Evolutionary conservation across 2,329 filamentous ascomycete genomes (phyloP).

Genomic region (Magnaporthiopsis incrustans): DNA sequence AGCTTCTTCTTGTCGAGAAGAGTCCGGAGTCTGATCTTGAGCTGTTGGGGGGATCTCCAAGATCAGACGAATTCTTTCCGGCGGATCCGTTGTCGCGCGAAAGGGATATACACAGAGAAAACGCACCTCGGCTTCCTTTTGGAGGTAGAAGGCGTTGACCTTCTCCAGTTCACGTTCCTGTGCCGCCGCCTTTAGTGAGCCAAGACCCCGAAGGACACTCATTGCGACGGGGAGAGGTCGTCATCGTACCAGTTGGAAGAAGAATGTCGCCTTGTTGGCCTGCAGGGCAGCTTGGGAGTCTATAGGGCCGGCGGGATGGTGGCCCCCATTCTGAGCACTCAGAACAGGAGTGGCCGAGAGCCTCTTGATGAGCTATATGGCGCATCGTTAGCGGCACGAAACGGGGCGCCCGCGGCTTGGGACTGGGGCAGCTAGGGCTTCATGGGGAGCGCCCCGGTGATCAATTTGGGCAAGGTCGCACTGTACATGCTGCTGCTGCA

Average conservation of each 20-base stretch:
- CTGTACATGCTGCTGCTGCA: neutral
- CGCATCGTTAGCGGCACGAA: slow-evolving; percentile 20
- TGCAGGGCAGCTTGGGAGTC: slow-evolving; percentile 87
- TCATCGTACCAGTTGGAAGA: slow-evolving; percentile 79
- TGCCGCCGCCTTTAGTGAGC: slow-evolving; percentile 28
- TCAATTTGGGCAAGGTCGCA: neutral
- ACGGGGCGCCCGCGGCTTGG: neutral
- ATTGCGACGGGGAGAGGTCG: slow-evolving; percentile 8
- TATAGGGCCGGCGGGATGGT: slow-evolving; percentile 35
- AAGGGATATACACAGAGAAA: neutral
- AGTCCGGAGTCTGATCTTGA: slow-evolving; percentile 87
- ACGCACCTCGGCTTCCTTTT: slow-evolving; percentile 92
- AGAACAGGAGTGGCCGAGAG: slow-evolving; percentile 86
- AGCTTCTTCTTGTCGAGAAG: slow-evolving; percentile 92
- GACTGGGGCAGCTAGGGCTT: neutral
- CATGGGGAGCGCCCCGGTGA: neutral
- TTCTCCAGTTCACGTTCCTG: slow-evolving; percentile 97
- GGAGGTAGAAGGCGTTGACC: slow-evolving; percentile 94
- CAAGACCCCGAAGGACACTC: slow-evolving; percentile 13
- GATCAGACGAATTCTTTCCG: slow-evolving; percentile 9
- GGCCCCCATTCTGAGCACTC: slow-evolving; percentile 61
- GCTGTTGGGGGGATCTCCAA: slow-evolving; percentile 38
- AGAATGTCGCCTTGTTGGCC: slow-evolving; percentile 97
- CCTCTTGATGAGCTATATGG: slow-evolving; percentile 86
- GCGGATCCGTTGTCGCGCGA: neutral